These are phyloP conservation scores for Zalaria obscura DNA, from an alignment of 2,329 filamentous ascomycete species.

Conservation along the genomic window DNA sequence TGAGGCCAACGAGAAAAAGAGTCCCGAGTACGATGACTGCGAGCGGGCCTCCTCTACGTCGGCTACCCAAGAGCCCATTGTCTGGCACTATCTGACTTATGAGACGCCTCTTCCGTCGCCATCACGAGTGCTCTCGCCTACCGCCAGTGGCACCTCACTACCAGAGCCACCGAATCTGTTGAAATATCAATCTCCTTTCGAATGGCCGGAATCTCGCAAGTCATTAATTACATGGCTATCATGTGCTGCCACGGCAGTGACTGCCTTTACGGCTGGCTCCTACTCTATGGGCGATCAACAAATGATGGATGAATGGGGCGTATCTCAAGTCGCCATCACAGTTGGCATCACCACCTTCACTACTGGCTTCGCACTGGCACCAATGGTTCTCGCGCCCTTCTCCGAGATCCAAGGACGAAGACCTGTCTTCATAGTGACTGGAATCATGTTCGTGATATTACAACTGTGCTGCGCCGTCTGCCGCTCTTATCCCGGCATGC, in stretches of 20 bases:
- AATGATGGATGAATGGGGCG: constrained; percentile 51
- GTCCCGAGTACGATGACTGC: background rate
- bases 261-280: constrained; percentile 68
- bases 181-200: constrained; percentile 54
- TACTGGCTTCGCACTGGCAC: constrained; percentile 63
- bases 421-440: constrained; percentile 65
- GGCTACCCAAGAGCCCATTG: constrained; percentile 21
- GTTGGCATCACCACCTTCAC: constrained; percentile 74
- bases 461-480: constrained; percentile 64
- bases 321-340: constrained; percentile 52
- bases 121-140: constrained; percentile 18
- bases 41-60: constrained; percentile 1
- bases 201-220: constrained; percentile 59
- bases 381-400: constrained; percentile 79
- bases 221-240: constrained; percentile 56
- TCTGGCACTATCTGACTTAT: constrained; percentile 47
- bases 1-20: background rate
- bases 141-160: constrained; percentile 16
- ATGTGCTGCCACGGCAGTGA: constrained; percentile 60
- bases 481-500: constrained; percentile 54
- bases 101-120: constrained; percentile 42
- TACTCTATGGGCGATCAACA: constrained; percentile 57
- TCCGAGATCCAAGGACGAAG: constrained; percentile 79
- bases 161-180: constrained; percentile 51
- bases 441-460: constrained; percentile 55